These are phyloP conservation scores for Penicillium turbatum DNA, from an alignment of 495 filamentous ascomycete species.

Conservation along the genomic window DNA sequence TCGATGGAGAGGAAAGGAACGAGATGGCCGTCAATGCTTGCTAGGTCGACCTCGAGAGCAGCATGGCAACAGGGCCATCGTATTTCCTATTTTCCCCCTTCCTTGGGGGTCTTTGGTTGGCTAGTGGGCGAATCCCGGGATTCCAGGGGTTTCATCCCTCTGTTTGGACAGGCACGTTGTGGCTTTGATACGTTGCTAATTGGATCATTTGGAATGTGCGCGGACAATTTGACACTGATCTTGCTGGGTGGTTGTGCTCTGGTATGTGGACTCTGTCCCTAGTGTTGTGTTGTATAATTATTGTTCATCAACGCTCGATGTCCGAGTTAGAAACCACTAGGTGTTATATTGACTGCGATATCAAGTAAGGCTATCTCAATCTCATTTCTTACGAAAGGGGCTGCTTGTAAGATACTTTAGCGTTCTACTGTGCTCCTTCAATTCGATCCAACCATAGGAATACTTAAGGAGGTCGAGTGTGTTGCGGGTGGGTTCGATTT, in stretches of 20 bases:
- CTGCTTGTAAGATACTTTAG: too few relatives aligned
- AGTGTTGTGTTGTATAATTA: neutral
- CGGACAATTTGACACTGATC: neutral
- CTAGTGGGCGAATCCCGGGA: neutral
- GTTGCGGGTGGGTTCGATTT: neutral
- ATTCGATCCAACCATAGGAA: too few relatives aligned
- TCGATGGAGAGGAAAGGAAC: constrained; percentile 6
- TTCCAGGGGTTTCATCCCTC: constrained; percentile 15
- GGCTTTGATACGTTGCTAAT: neutral
- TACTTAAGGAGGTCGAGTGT: too few relatives aligned
- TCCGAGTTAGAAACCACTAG: too few relatives aligned
- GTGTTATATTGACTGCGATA: too few relatives aligned
- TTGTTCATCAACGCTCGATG: too few relatives aligned
- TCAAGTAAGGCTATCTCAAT: too few relatives aligned
- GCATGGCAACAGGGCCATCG: neutral
- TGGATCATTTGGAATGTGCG: constrained; percentile 8
- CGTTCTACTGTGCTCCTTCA: too few relatives aligned
- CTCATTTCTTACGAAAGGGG: too few relatives aligned
- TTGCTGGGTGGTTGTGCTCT: neutral
- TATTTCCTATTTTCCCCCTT: neutral
- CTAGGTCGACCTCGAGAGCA: too few relatives aligned
- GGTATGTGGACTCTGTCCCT: constrained; percentile 1
- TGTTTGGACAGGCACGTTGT: neutral
- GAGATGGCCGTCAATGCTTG: neutral
- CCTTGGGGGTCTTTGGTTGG: constrained; percentile 5